These are phyloP conservation scores for Syzygium malaccense DNA, from an alignment of 441 rosid species.

Conservation along the genomic window DNA sequence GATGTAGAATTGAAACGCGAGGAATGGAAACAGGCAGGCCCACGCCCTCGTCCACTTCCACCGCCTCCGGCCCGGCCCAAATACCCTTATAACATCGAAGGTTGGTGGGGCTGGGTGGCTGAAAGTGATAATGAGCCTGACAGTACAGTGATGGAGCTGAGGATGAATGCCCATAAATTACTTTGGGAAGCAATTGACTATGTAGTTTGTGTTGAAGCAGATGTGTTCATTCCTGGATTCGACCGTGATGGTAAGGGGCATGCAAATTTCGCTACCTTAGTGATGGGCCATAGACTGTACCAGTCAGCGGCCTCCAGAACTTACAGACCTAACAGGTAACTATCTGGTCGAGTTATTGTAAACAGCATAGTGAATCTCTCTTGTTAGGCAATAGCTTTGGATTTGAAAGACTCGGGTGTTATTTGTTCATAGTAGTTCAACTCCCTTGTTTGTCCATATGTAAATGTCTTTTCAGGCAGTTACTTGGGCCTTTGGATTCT, in stretches of 20 bases:
- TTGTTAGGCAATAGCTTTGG: not conserved
- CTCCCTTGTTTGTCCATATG: not conserved
- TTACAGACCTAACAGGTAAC: constrained; percentile 86
- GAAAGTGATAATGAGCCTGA: constrained; percentile 99
- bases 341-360: not conserved
- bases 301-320: constrained; percentile 80
- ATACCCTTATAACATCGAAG: constrained; percentile 80
- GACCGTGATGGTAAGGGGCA: constrained; percentile 89
- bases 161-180: constrained; percentile 93
- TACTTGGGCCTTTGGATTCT: not conserved
- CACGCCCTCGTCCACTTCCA: constrained; percentile 92
- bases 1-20: constrained; percentile 50
- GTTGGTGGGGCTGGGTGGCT: constrained; percentile 99
- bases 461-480: not conserved
- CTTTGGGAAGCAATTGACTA: constrained; percentile 98
- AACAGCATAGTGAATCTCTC: not conserved
- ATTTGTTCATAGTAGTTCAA: not conserved
- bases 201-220: constrained; percentile 77
- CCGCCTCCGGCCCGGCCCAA: constrained; percentile 91
- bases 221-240: constrained; percentile 87
- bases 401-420: not conserved
- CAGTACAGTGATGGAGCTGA: constrained; percentile 87
- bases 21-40: constrained; percentile 58
- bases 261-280: constrained; percentile 88
- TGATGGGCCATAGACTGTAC: constrained; percentile 92